Evolutionary conservation across 108 stramenopile genomes (phyloP).

Genomic region (Bacterosira constricta): DNA sequence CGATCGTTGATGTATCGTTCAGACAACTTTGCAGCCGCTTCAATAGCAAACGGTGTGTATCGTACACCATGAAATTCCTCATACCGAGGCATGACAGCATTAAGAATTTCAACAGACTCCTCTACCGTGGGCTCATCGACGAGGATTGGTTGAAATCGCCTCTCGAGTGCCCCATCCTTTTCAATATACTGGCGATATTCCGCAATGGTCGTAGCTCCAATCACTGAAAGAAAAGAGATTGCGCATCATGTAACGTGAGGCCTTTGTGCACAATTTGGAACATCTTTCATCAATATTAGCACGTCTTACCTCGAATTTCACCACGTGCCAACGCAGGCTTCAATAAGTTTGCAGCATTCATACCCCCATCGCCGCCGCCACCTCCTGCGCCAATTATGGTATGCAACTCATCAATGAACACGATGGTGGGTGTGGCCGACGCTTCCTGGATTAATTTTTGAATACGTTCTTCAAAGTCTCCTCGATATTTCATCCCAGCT

Average conservation of each 20-base stretch:
- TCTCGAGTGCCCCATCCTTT: conserved; percentile 86
- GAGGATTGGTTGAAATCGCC: conserved; percentile 85
- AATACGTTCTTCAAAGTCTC: conserved; percentile 88
- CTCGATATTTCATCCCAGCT: conserved; percentile 81
- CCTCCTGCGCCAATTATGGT: conserved; percentile 87
- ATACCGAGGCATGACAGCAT: conserved; percentile 74
- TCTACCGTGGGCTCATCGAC: conserved; percentile 85
- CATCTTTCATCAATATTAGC: no score
- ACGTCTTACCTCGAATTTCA: conserved; percentile 54
- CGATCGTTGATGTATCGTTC: conserved; percentile 78
- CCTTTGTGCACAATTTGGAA: no score
- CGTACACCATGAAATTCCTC: conserved; percentile 81
- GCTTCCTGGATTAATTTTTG: conserved; percentile 78
- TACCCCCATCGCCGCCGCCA: conserved; percentile 81
- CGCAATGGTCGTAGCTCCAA: conserved; percentile 89
- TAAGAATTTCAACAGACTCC: conserved; percentile 82
- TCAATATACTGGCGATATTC: conserved; percentile 91
- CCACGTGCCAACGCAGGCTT: conserved; percentile 90
- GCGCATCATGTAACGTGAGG: no score
- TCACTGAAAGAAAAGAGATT: conserved; percentile 34
- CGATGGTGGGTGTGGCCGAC: conserved; percentile 63
- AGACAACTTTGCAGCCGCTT: conserved; percentile 70
- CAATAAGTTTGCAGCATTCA: conserved; percentile 90
- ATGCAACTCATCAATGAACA: conserved; percentile 89
- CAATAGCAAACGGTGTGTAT: conserved; percentile 65